Evolutionary conservation across 192 early-diverging fungal species (phyloP), one percentile per base, ranked within the genome.

Genomic region (Allomyces javanicus): DNA sequence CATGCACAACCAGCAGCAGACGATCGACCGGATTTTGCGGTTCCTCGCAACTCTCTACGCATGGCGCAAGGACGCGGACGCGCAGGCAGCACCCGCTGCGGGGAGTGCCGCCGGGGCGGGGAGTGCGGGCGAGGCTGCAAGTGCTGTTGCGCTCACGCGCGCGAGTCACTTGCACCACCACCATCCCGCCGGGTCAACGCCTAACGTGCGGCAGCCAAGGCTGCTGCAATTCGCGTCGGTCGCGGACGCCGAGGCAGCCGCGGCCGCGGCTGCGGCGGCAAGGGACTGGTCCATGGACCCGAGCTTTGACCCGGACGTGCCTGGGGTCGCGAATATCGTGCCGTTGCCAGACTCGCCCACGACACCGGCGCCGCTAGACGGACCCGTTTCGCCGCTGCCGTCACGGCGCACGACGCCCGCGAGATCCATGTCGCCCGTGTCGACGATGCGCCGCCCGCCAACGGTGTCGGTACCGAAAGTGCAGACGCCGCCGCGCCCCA

Each of bases 21-120:
- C 86, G 0, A 95, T 97, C 58, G 88, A 95, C 76, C 95, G 93
- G 71, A 95, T 97, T 64, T 67, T 97, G 66, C 75, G 85, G 19
- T 97, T 97, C 73, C 72, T 97, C 70, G 91, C 92, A 1, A 83
- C 88, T 0, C 84, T 96, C 43, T 94, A 90, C 73, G 80, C 87
- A 25, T 14, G 50, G 17, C 50, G 12, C 50, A 58, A 58, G 17
- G 21, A 58, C 50, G 17, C 50, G 50, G 12, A 21, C 17, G 50
- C 50, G 3, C 50, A 58, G 50, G 17, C 17, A 10, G 50, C 50
- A 12, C 33, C 33, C 33, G 33, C 33, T 40, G 33, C 33, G 33
- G 33, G 33, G 33, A 40, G 33, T 9, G 50, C 50, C 9, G 50
- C 50, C 17, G 50, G 17, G 1, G 50, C 50, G 17, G 12, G 17